Percentiles rank a stretch among this genome's conserved stretches.
Evolutionary conservation across 78 protist genomes (phyloP).

Genomic region (Dictyostelium firmibasis): DNA sequence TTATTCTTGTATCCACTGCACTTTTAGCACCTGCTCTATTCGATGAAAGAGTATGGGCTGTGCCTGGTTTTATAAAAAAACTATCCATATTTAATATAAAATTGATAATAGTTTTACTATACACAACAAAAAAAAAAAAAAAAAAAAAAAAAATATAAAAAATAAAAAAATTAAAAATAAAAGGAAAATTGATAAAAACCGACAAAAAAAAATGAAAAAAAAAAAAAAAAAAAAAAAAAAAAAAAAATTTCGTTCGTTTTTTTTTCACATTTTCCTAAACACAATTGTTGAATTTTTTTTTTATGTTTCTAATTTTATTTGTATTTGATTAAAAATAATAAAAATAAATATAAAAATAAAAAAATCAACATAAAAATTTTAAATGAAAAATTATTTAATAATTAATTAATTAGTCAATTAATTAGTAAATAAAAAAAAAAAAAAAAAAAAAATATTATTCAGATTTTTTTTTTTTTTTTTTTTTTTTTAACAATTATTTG

Average conservation of each 20-base stretch:
- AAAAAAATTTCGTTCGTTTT: neutral
- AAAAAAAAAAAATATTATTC: no score
- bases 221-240: neutral
- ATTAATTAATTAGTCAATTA: no score
- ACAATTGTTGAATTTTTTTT: neutral
- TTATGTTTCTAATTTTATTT: neutral
- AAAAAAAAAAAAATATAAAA: neutral
- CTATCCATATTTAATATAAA: conserved; percentile 35
- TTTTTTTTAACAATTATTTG: neutral
- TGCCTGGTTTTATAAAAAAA: conserved; percentile 61
- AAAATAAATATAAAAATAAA: no score
- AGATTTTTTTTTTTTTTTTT: no score
- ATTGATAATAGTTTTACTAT: neutral
- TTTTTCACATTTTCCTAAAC: neutral
- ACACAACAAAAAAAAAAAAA: neutral
- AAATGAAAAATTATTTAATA: no score
- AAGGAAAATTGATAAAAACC: neutral
- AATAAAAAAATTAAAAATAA: neutral
- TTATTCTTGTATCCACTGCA: neutral
- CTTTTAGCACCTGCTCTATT: neutral
- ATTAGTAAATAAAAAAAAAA: no score
- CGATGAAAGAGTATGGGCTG: conserved; percentile 9
- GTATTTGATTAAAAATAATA: no score
- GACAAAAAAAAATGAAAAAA: neutral
- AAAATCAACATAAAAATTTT: no score